Evolutionary conservation across 106 monocot species (phyloP).

Genomic region (Dioscorea alata): DNA sequence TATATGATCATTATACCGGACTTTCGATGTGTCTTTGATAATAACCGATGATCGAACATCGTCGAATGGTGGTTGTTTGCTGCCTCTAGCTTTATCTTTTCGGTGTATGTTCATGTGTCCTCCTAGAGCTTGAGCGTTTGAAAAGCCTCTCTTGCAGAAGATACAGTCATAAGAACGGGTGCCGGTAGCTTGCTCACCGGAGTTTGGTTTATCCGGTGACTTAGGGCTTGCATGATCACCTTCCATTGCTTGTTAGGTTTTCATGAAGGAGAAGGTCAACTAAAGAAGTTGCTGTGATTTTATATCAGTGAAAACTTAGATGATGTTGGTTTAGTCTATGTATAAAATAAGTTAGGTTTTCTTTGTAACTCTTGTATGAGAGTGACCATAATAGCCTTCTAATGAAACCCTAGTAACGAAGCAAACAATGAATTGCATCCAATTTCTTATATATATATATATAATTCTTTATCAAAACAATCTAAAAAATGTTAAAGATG

Average conservation of each 20-base stretch:
- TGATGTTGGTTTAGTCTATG: not conserved
- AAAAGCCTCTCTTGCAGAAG: constrained; percentile 38
- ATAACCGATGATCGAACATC: not conserved
- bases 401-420: not conserved
- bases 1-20: not conserved
- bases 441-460: not conserved
- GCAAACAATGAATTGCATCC: not conserved
- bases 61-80: not conserved
- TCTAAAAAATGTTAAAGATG: no score
- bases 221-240: not conserved
- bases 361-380: no score
- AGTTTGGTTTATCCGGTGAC: not conserved
- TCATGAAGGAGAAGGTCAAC: not conserved
- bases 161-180: constrained; percentile 18
- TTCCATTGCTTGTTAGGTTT: not conserved
- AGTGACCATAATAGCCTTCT: not conserved
- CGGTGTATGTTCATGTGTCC: constrained; percentile 44
- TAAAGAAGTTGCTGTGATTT: not conserved
- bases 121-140: constrained; percentile 30
- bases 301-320: not conserved
- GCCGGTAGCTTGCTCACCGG: not conserved
- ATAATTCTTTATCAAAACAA: no score
- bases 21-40: not conserved
- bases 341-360: no score
- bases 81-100: constrained; percentile 1